phyloP scores from a whole-genome alignment of 75 land plant genomes.

The Cunninghamia lanceolata region DNA sequence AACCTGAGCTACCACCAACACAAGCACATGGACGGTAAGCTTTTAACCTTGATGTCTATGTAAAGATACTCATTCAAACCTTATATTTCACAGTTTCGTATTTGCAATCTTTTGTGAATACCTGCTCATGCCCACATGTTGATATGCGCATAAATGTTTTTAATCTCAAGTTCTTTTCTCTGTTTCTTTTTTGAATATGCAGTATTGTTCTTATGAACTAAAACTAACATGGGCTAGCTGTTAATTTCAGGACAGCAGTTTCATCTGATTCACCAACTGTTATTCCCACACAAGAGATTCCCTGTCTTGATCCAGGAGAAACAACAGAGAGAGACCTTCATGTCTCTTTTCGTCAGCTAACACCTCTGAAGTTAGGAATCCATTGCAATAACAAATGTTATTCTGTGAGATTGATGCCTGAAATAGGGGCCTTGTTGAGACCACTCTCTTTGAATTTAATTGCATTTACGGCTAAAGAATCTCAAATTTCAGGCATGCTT shows the following conservation, averaged over 20 bases:
- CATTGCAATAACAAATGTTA: conserved; percentile 44
- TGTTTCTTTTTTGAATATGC: background rate
- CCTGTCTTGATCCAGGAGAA: conserved; percentile 53
- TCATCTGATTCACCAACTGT: conserved; percentile 25
- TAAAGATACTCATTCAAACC: background rate
- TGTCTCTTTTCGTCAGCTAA: conserved; percentile 72
- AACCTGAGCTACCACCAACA: background rate
- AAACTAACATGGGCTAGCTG: background rate
- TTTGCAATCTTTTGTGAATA: background rate
- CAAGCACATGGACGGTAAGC: background rate
- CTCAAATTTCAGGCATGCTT: conserved; percentile 84
- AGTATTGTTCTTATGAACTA: background rate
- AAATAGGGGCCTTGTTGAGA: conserved; percentile 80
- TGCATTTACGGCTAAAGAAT: conserved; percentile 57
- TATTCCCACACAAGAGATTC: conserved; percentile 57
- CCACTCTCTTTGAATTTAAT: conserved; percentile 59
- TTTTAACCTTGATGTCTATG: background rate
- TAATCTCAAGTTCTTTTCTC: conserved; percentile 6
- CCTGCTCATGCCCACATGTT: background rate
- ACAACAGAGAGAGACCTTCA: conserved; percentile 43
- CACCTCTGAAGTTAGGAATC: conserved; percentile 67
- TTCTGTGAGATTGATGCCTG: conserved; percentile 71
- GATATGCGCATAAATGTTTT: conserved; percentile 8
- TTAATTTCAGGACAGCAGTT: background rate
- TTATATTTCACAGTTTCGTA: background rate